A percentile compares a stretch with the other conserved stretches of the same genome.
Conservation (phyloP, 2,329 filamentous ascomycete genomes). For the Paraconiothyrium brasiliense region DNA sequence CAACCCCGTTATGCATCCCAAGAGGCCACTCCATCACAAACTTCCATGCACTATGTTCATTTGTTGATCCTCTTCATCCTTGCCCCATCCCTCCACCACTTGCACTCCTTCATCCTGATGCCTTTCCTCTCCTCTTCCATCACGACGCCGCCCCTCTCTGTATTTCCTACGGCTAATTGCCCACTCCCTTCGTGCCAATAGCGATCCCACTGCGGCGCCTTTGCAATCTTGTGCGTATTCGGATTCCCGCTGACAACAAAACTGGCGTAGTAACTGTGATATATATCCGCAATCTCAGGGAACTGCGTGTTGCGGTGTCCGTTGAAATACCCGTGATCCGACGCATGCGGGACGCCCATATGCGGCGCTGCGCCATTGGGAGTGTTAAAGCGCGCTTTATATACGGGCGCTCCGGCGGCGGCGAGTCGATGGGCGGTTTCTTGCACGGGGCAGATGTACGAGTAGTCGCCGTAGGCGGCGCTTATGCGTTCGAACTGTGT, state of each 20-base stretch:
- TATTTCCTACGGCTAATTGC: conserved; percentile 37
- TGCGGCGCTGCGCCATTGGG: conserved; percentile 39
- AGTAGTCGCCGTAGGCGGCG: conserved; percentile 52
- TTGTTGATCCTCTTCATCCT: conserved; percentile 44
- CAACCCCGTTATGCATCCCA: neutral
- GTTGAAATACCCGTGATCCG: conserved; percentile 44
- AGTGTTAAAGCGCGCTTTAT: conserved; percentile 49
- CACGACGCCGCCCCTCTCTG: conserved; percentile 29
- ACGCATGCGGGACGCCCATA: conserved; percentile 45
- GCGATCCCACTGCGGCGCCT: conserved; percentile 39
- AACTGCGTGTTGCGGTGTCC: conserved; percentile 37
- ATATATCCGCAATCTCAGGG: conserved; percentile 42
- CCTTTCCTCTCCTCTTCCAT: conserved; percentile 39
- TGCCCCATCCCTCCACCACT: conserved; percentile 45
- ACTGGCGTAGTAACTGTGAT: conserved; percentile 47
- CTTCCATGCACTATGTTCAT: conserved; percentile 17
- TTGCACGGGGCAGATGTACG: conserved; percentile 49
- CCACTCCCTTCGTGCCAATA: conserved; percentile 31
- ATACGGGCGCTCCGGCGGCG: conserved; percentile 35
- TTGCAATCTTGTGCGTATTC: conserved; percentile 35
- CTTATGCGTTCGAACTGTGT: conserved; percentile 57
- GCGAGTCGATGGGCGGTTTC: conserved; percentile 41
- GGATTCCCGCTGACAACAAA: conserved; percentile 49
- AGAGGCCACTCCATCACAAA: neutral
- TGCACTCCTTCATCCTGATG: conserved; percentile 41